Base-by-base conservation (phyloP, 495 filamentous ascomycete species). In the Aspergillus incahuasiensis region DNA sequence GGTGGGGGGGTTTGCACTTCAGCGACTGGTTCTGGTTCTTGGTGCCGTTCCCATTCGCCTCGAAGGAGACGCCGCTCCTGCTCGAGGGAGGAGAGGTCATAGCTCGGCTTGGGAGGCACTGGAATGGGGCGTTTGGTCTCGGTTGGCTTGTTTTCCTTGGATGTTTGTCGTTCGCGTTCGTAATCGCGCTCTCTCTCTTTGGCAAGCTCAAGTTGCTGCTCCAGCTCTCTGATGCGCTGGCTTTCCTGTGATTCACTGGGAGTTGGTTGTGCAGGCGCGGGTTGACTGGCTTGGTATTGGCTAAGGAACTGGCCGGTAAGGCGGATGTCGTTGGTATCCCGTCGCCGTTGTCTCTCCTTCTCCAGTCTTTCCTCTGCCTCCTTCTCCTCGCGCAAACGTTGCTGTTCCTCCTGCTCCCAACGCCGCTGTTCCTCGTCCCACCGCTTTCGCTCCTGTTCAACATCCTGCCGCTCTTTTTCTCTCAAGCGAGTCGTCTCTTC, bases 131-230 rank as follows among this genome's bases (percentile, higher is more conserved):
- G 70, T 19, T 58, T 66, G 21, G 62, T 61, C 68, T 75, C 58
- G 64, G 67, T 55, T 67, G 74, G 49, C 21, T 55, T 62, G 41
- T 72, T 73, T 30, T 74, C 57, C 55, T 65, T 64, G 22, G 73
- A 62, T 35, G 79, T 84, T 66, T 92, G 84, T 42, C 91, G 83
- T 66, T 92, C 91, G 39, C 76, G 78, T 68, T 96, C 82, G 62
- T 97, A 98, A 64, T 90, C 79, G 38, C 78, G 79, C 64, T 98
- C 94, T 9, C 94, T 85, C 58, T 92, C 85, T 57, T 91, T 87
- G 3, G 94, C 94, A 57, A 84, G 75, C 64, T 91, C 88, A 1
- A 98, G 79, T 68, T 97, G 88, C 24, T 83, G 79, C 68, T 97
- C 94, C 9, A 97, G 79, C 63, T 96, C 84, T 58, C 82, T 80